Base-by-base conservation (phyloP, 2,329 filamentous ascomycete genomes). In the Neospermospora avenae region DNA sequence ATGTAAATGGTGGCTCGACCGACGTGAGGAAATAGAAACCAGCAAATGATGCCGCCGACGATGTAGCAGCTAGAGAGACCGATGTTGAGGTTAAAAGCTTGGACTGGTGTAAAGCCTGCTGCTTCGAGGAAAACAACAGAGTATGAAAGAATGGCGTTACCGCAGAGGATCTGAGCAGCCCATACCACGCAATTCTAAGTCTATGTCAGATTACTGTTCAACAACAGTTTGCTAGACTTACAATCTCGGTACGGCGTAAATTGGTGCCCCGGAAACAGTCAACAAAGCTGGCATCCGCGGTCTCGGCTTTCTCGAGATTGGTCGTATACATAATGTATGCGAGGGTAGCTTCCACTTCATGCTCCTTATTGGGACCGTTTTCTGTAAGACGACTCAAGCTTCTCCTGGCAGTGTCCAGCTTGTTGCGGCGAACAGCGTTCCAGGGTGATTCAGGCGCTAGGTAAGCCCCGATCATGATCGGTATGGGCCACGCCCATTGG, bases 71-170 rank as follows among this genome's bases (percentile, higher is more conserved):
- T 71, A 37, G 73, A 74, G 46, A 71, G 69, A 70, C 57, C 69
- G 45, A 77, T 64, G 10, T 80, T 79, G 67, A 85, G 80, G 53
- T 78, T 73, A 61, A 84, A 85, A 0, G 83, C 77, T 22, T 78
- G 73, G 18, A 74, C 72, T 0, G 77, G 74, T 0, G 73, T 68
- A 31, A 85, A 71, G 2, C 83, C 83, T 2, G 81, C 82, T 4
- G 82, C 79, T 63, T 81, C 74, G 69, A 84, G 85, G 67, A 80
- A 79, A 66, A 84, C 84, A 2, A 83, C 87, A 1, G 82, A 83
- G 61, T 85, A 87, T 61, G 82, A 83, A 20, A 51, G 82, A 58
- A 87, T 78, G n/a, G 84, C 82, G 61, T 84, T 82, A 16, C 85
- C 84, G 54, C 80, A 82, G 3, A 87, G 75, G 16, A 84, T 83